Evolutionary conservation across 768 basidiomycete species (phyloP), one percentile per base, ranked within the genome.

Genomic region (Lactarius hengduanensis): DNA sequence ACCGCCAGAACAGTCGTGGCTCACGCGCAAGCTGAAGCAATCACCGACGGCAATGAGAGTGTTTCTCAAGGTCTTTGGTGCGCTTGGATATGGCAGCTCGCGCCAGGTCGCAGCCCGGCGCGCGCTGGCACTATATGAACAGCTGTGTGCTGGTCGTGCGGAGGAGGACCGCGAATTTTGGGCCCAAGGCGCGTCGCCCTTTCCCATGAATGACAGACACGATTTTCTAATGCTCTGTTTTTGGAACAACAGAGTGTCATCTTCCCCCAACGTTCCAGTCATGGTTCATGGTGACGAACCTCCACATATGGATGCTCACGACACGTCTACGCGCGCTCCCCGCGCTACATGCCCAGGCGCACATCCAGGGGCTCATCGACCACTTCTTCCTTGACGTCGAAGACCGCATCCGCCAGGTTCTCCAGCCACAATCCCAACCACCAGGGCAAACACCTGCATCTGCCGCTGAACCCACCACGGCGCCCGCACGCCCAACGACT

Each of bases 371-470:
- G 8, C 81, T 98, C 66, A 83, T 97, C 69, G 94, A 96, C 76
- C 94, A 97, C 78, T 97, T 96, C 79, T 98, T 98, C 81, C 80
- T 94, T 70, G 93, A 98, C 74, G 84, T 93, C 68, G 96, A 98
- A 74, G 90, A 92, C 73, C 90, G 94, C 63, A 86, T 98, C 57
- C 89, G 95, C 22, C 79, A 84, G 6, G 88, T 94, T 53, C 75
- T 76, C 54, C 80, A 80, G 26, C 77, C 77, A 11, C 69, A 69
- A 18, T 53, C 72, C 15, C 65, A 38, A n/a, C n/a, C 20, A 4
- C 57, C 67, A 41, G 40, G 55, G 56, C 32, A 68, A 58, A 62
- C 73, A n/a, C 70, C 70, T 26, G 58, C 68, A 60, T 71, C 75
- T n/a, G 69, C 70, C 20, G 68, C 70, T 75, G 73, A 64, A 74